A percentile compares a stretch with the other conserved stretches of the same genome.
phyloP scores from a whole-genome alignment of 768 basidiomycete genomes.

The Calocybe gangraenosa region DNA sequence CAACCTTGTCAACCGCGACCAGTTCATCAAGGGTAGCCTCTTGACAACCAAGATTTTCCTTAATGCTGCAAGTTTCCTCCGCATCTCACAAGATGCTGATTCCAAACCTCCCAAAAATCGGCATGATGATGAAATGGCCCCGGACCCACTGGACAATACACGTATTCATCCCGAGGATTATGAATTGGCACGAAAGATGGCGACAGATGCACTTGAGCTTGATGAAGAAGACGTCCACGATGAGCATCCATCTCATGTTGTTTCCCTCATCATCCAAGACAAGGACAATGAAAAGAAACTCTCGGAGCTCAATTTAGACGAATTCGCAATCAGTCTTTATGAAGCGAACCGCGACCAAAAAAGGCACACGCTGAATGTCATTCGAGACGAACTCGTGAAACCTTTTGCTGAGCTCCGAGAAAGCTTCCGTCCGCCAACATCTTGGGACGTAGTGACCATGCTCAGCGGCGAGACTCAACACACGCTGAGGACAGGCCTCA shows the following conservation, averaged over 20 bases:
- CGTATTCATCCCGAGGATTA: constrained; percentile 98
- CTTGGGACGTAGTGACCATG: constrained; percentile 91
- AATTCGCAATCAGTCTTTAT: constrained; percentile 90
- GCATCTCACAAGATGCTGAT: constrained; percentile 73
- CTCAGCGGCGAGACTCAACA: constrained; percentile 85
- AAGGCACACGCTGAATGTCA: constrained; percentile 84
- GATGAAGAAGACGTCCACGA: constrained; percentile 96
- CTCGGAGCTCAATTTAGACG: constrained; percentile 88
- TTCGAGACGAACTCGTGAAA: constrained; percentile 76
- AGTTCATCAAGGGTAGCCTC: constrained; percentile 79
- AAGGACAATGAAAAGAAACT: constrained; percentile 75
- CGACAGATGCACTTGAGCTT: constrained; percentile 92
- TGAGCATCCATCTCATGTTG: constrained; percentile 87
- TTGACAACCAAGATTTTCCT: constrained; percentile 86
- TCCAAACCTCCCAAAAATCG: constrained; percentile 60
- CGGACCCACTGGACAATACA: constrained; percentile 91
- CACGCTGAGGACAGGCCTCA: constrained; percentile 74
- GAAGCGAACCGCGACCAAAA: constrained; percentile 82
- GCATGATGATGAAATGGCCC: constrained; percentile 62
- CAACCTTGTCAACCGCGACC: constrained; percentile 79
- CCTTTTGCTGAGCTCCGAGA: constrained; percentile 78
- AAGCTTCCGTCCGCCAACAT: constrained; percentile 56
- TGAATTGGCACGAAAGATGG: constrained; percentile 97
- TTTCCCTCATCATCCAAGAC: constrained; percentile 83
- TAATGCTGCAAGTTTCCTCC: constrained; percentile 90